Percentiles rank a stretch among this genome's conserved stretches.
phyloP scores from a whole-genome alignment of 192 early-diverging fungal species.

The Podila verticillata region DNA sequence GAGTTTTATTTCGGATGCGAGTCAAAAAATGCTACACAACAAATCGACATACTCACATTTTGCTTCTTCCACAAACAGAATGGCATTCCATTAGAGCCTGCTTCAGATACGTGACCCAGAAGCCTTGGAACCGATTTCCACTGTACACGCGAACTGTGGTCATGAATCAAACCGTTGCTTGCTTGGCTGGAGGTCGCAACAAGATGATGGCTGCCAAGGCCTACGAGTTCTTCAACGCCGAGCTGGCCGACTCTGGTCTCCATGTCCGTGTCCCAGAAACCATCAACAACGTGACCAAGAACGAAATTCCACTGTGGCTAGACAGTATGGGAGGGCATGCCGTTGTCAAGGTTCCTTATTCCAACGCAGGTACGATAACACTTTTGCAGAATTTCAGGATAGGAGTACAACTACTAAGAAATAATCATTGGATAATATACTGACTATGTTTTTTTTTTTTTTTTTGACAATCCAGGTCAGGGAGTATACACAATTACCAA shows the following conservation, averaged over 20 bases:
- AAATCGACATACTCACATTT: not conserved
- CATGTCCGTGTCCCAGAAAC: slow-evolving; percentile 82
- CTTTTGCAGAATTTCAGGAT: too few species aligned
- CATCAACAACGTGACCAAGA: slow-evolving; percentile 83
- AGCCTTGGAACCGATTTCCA: slow-evolving; percentile 89
- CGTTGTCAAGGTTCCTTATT: slow-evolving; percentile 86
- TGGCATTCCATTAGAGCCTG: slow-evolving; percentile 89
- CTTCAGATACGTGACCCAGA: slow-evolving; percentile 90
- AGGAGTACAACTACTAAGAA: too few species aligned
- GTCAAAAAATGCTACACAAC: not conserved
- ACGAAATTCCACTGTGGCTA: slow-evolving; percentile 85
- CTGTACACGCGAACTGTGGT: slow-evolving; percentile 79
- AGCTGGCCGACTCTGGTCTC: slow-evolving; percentile 76
- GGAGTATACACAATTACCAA: slow-evolving; percentile 93
- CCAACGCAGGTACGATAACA: slow-evolving; percentile 72
- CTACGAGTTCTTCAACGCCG: slow-evolving; percentile 87
- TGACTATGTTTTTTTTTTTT: not conserved
- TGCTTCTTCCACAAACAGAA: slow-evolving; percentile 47
- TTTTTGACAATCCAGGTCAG: slow-evolving; percentile 60
- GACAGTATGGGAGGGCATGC: slow-evolving; percentile 89
- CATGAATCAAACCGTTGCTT: slow-evolving; percentile 85
- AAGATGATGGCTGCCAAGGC: slow-evolving; percentile 91
- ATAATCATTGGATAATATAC: too few species aligned
- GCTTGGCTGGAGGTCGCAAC: slow-evolving; percentile 88
- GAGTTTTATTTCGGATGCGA: too few species aligned